These are phyloP conservation scores for Geotrichum citri-aurantii DNA, from an alignment of 1,139 yeast species.

Conservation along the genomic window DNA sequence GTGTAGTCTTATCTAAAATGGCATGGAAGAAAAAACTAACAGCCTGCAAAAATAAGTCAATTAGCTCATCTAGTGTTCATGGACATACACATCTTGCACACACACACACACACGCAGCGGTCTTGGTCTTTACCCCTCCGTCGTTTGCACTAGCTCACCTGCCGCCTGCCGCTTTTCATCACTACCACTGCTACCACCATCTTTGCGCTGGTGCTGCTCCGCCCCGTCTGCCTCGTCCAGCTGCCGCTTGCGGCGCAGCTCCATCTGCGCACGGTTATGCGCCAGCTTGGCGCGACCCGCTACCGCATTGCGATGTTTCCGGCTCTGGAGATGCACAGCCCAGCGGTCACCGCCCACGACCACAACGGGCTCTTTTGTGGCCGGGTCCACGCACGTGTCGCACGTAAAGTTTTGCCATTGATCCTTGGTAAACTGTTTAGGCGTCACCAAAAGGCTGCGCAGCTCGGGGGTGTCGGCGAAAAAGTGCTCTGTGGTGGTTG, in stretches of 20 bases:
- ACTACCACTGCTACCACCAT: too few species aligned
- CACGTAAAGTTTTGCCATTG: conserved; percentile 71
- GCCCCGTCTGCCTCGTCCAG: neutral
- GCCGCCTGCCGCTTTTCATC: too few species aligned
- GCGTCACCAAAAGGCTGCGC: conserved; percentile 32
- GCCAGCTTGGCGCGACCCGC: conserved; percentile 8
- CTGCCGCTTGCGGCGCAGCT: neutral
- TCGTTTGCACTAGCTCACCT: too few species aligned
- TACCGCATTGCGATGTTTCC: conserved; percentile 35
- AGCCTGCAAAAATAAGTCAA: too few species aligned
- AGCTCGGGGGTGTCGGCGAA: conserved; percentile 45
- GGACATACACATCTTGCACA: too few species aligned
- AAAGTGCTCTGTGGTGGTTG: too few species aligned
- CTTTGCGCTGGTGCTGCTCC: neutral
- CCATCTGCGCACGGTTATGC: conserved; percentile 13
- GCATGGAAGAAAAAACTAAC: too few species aligned
- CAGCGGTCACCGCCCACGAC: conserved; percentile 73
- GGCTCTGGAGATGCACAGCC: conserved; percentile 59
- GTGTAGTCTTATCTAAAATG: too few species aligned
- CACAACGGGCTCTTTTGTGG: conserved; percentile 47
- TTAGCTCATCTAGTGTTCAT: too few species aligned
- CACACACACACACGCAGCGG: too few species aligned
- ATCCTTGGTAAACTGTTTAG: conserved; percentile 26
- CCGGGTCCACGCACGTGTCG: conserved; percentile 43
- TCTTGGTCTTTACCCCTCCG: too few species aligned